Evolutionary conservation across 148 eudicot genomes (phyloP).

Genomic region (Chenopodium berlandieri): DNA sequence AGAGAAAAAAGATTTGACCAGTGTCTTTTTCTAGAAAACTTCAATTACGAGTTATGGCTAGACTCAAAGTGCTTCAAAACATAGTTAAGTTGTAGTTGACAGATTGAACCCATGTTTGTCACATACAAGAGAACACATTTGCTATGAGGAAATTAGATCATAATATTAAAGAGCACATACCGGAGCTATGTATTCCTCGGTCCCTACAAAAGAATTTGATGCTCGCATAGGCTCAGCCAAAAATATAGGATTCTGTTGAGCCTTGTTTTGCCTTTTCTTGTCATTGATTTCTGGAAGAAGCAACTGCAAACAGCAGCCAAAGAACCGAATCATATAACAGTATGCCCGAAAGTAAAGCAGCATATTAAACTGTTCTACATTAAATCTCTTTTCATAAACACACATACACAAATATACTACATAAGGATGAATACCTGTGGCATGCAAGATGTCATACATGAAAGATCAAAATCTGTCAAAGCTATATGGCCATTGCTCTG

Average conservation of each 20-base stretch:
- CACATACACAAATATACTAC: not conserved
- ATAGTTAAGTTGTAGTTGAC: not conserved
- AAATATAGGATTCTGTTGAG: conserved; percentile 75
- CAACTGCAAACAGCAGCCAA: conserved; percentile 46
- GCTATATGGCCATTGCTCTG: conserved; percentile 77
- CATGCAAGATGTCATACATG: conserved; percentile 95
- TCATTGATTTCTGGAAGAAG: conserved; percentile 54
- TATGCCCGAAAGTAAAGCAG: not conserved
- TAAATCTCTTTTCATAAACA: not conserved
- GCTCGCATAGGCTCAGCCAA: conserved; percentile 97
- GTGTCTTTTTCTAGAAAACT: no score
- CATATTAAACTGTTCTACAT: not conserved
- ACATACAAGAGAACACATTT: not conserved
- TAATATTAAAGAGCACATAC: conserved; percentile 37
- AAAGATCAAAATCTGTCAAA: conserved; percentile 95
- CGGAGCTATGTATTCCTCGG: conserved; percentile 99
- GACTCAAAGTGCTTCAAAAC: not conserved
- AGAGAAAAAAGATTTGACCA: no score
- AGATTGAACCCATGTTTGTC: not conserved
- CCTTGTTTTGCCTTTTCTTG: conserved; percentile 66
- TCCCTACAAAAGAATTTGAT: conserved; percentile 98
- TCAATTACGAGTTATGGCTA: not conserved
- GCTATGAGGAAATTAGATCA: not conserved
- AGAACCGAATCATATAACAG: conserved; percentile 5
- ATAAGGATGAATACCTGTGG: conserved; percentile 63